Evolutionary conservation across 495 filamentous ascomycete species (phyloP).

Genomic region (Penicillium cosmopolitanum): DNA sequence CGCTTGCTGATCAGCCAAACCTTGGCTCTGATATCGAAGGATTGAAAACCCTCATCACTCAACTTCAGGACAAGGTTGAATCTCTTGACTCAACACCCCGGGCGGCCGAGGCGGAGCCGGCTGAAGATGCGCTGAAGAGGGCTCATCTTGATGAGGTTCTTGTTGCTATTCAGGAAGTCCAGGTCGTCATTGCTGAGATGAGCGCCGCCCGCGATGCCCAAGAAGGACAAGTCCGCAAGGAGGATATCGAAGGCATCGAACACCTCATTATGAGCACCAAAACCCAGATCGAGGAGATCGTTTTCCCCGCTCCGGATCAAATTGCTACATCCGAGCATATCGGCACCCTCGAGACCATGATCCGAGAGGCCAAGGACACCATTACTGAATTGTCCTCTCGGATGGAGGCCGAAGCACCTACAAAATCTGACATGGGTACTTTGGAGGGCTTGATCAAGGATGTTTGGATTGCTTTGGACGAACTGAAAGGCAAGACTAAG

Average conservation of each 20-base stretch:
- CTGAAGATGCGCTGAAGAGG: constrained; percentile 51
- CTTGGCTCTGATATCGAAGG: constrained; percentile 77
- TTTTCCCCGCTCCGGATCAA: constrained; percentile 60
- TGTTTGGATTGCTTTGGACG: constrained; percentile 71
- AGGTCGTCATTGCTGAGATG: constrained; percentile 55
- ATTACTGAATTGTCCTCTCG: constrained; percentile 61
- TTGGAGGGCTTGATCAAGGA: constrained; percentile 78
- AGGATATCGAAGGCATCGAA: constrained; percentile 88
- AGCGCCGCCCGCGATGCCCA: constrained; percentile 37
- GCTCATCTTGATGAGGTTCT: constrained; percentile 66
- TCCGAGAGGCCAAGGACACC: constrained; percentile 71
- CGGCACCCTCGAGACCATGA: constrained; percentile 68
- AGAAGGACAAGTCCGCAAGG: constrained; percentile 57
- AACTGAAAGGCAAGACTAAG: constrained; percentile 65
- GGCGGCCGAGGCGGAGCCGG: constrained; percentile 48
- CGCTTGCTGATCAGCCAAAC: constrained; percentile 53
- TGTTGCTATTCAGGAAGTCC: constrained; percentile 58
- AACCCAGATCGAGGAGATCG: constrained; percentile 75
- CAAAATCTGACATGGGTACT: constrained; percentile 75
- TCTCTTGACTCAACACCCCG: constrained; percentile 68
- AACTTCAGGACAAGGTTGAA: constrained; percentile 83
- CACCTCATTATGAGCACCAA: constrained; percentile 85
- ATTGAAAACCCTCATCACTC: constrained; percentile 77
- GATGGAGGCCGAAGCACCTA: constrained; percentile 64
- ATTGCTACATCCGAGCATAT: constrained; percentile 77